A percentile compares a stretch with the other conserved stretches of the same genome.
Conservation (phyloP, 352 stramenopile genomes). For the Phytophthora palmivora region DNA sequence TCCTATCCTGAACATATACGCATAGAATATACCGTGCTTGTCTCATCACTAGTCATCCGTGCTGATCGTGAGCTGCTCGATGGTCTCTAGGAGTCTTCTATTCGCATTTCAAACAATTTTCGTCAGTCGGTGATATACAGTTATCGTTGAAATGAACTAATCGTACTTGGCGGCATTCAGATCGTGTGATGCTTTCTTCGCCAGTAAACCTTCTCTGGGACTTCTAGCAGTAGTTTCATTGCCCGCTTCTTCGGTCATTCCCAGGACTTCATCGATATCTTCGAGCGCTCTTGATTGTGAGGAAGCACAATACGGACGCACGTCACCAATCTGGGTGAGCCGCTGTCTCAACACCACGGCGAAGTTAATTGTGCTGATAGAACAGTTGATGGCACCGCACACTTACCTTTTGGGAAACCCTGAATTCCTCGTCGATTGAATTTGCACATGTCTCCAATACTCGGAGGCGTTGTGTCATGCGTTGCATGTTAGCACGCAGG, state of each 20-base stretch:
- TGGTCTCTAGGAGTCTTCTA: slow-evolving; percentile 47
- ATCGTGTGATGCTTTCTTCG: slow-evolving; percentile 49
- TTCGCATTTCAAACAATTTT: slow-evolving; percentile 33
- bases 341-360: slow-evolving; percentile 13
- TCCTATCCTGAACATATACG: not conserved
- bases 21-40: not conserved
- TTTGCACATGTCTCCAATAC: slow-evolving; percentile 58
- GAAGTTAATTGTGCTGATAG: too few species aligned
- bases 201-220: slow-evolving; percentile 25
- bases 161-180: slow-evolving; percentile 53
- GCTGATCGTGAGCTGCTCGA: slow-evolving; percentile 45
- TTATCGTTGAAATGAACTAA: not conserved
- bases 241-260: slow-evolving; percentile 6
- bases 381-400: not conserved
- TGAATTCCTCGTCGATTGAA: slow-evolving; percentile 70
- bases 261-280: slow-evolving; percentile 31
- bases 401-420: slow-evolving; percentile 52
- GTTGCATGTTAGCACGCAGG: slow-evolving; percentile 55
- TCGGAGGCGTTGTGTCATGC: slow-evolving; percentile 53
- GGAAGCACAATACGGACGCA: not conserved
- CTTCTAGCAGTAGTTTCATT: not conserved
- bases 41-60: slow-evolving; percentile 9
- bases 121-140: slow-evolving; percentile 20
- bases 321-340: slow-evolving; percentile 28
- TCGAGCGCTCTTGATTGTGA: slow-evolving; percentile 15